Percentiles rank a stretch among this genome's conserved stretches.
These are phyloP conservation scores for Papiliotrema laurentii DNA, from an alignment of 1,284 basidiomycete species.

Conservation along the genomic window DNA sequence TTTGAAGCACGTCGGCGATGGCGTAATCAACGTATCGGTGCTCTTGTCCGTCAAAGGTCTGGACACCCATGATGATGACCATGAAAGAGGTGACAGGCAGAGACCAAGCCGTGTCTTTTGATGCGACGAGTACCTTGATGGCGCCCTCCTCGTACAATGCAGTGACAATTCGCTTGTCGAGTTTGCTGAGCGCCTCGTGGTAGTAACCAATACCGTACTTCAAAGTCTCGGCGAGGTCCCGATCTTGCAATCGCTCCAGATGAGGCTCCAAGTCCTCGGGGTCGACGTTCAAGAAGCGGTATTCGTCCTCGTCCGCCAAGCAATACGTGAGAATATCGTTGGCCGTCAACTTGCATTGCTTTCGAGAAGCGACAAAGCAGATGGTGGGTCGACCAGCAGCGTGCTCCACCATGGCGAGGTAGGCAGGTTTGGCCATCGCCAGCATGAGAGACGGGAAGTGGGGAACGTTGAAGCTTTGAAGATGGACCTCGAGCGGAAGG, in stretches of 20 bases:
- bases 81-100: constrained; percentile 90
- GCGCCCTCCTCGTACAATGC: constrained; percentile 91
- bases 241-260: constrained; percentile 76
- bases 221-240: constrained; percentile 72
- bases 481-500: constrained; percentile 92
- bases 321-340: constrained; percentile 89
- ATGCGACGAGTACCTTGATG: constrained; percentile 89
- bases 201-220: constrained; percentile 92
- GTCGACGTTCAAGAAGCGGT: constrained; percentile 88
- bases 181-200: constrained; percentile 86
- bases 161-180: constrained; percentile 91
- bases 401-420: constrained; percentile 87
- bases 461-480: constrained; percentile 91
- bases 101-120: constrained; percentile 95
- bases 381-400: constrained; percentile 82
- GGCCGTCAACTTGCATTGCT: constrained; percentile 88
- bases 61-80: constrained; percentile 98
- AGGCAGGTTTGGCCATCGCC: constrained; percentile 97
- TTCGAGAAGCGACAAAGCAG: constrained; percentile 86
- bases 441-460: constrained; percentile 99
- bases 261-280: constrained; percentile 78
- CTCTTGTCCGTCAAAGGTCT: constrained; percentile 91
- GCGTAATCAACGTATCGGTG: constrained; percentile 97
- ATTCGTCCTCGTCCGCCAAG: constrained; percentile 75
- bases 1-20: constrained; percentile 94